Evolutionary conservation across 2,329 filamentous ascomycete species (phyloP).

Genomic region (Diaporthe batatas): DNA sequence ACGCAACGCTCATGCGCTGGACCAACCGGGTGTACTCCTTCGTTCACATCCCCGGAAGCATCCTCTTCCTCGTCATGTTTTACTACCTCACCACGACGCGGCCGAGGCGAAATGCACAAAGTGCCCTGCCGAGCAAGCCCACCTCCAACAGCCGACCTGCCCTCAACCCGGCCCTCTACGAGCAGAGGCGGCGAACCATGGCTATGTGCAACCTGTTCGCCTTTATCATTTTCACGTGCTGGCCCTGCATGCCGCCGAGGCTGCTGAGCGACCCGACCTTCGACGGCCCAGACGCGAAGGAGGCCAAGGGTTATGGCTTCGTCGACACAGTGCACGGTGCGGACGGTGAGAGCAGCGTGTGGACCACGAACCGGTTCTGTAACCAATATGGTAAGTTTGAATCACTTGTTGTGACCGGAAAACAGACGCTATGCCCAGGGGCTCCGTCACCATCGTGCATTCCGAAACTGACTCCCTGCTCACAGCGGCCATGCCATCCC

Average conservation of each 20-base stretch:
- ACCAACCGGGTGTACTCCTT: slow-evolving; percentile 82
- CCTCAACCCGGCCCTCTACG: slow-evolving; percentile 64
- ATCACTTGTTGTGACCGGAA: background rate
- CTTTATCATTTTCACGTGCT: slow-evolving; percentile 72
- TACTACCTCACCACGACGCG: slow-evolving; percentile 78
- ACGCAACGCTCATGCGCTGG: slow-evolving; percentile 72
- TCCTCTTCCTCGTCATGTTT: slow-evolving; percentile 74
- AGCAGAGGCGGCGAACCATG: slow-evolving; percentile 70
- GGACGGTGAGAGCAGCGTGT: slow-evolving; percentile 74
- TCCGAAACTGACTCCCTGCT: background rate
- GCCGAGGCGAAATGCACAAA: slow-evolving; percentile 43
- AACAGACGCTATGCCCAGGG: background rate
- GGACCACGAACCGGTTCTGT: slow-evolving; percentile 80
- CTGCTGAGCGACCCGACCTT: slow-evolving; percentile 69
- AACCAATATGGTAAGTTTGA: slow-evolving; percentile 75
- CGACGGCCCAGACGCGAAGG: slow-evolving; percentile 65
- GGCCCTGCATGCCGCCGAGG: slow-evolving; percentile 74
- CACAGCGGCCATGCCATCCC: slow-evolving; percentile 78
- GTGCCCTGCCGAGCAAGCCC: slow-evolving; percentile 36
- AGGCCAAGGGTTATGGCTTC: slow-evolving; percentile 73
- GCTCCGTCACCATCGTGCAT: background rate
- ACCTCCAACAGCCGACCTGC: slow-evolving; percentile 53
- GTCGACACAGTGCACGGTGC: slow-evolving; percentile 70
- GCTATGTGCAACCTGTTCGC: slow-evolving; percentile 72
- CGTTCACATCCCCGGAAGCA: slow-evolving; percentile 83